phyloP scores from a whole-genome alignment of 441 rosid species.

The Aleurites moluccanus region DNA sequence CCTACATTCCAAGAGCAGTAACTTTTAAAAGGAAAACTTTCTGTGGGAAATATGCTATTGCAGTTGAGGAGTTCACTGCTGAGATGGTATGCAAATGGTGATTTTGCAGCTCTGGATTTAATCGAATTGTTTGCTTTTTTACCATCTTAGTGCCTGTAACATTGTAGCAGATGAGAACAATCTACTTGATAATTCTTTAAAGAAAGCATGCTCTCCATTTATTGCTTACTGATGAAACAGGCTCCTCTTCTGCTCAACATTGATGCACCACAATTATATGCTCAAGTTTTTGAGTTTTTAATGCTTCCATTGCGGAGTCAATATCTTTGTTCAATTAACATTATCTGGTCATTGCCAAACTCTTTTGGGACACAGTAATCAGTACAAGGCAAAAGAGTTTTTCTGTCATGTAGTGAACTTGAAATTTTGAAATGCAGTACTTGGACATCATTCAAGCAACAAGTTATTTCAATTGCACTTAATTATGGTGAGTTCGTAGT shows the following conservation, averaged over 20 bases:
- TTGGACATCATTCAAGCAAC: background rate
- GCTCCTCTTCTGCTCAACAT: background rate
- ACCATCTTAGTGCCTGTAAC: background rate
- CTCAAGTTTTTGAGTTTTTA: background rate
- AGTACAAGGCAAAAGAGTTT: background rate
- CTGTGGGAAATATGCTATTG: conserved; percentile 63
- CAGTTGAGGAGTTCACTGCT: conserved; percentile 62
- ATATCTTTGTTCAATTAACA: background rate
- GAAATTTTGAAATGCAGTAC: background rate
- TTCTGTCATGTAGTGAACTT: background rate
- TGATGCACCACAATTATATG: background rate
- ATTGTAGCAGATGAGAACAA: background rate
- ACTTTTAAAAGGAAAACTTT: conserved; percentile 52
- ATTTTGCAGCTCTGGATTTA: background rate
- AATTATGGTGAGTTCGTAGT: background rate
- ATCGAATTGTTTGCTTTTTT: conserved; percentile 6
- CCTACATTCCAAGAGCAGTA: conserved; percentile 40
- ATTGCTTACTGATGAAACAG: background rate
- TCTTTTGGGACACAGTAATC: background rate
- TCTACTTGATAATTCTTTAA: background rate
- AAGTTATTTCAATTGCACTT: conserved; percentile 1
- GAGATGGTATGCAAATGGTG: conserved; percentile 46
- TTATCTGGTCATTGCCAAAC: background rate
- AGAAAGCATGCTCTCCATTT: background rate
- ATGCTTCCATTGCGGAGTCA: background rate